phyloP scores from a whole-genome alignment of 2,329 filamentous ascomycete genomes.

The Helotiales sp. region DNA sequence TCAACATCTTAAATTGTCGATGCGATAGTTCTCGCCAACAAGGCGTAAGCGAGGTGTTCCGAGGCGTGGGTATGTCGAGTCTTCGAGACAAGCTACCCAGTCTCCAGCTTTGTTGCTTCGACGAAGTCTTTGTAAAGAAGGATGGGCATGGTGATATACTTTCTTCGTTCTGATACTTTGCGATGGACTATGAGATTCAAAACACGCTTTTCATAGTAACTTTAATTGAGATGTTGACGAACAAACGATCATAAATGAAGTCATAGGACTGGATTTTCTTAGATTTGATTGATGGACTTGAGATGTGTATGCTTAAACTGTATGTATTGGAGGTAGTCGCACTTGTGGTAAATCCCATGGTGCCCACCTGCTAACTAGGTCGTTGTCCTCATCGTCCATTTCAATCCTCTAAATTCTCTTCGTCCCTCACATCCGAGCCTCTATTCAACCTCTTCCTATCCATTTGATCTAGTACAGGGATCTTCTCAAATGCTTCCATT shows the following conservation, averaged over 20 bases:
- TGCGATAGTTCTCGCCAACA: too few species aligned
- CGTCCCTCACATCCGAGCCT: neutral
- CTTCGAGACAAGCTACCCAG: too few species aligned
- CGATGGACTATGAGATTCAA: too few species aligned
- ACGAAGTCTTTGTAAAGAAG: too few species aligned
- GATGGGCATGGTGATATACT: too few species aligned
- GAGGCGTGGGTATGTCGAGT: too few species aligned
- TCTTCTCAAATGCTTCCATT: neutral
- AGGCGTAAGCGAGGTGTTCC: too few species aligned
- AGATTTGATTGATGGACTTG: neutral
- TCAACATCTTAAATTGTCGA: too few species aligned
- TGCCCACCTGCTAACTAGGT: neutral
- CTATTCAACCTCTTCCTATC: neutral
- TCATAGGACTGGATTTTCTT: neutral
- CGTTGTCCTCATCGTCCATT: neutral
- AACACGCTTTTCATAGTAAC: neutral
- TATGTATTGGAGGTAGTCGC: neutral
- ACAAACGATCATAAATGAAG: neutral
- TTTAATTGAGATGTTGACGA: neutral
- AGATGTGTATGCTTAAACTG: neutral
- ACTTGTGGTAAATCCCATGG: neutral
- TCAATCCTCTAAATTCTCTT: neutral
- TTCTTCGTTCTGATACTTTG: too few species aligned
- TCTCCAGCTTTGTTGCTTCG: too few species aligned
- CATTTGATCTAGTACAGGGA: neutral